Percentiles rank a stretch among this genome's conserved stretches.
phyloP scores from a whole-genome alignment of 805 yeast genomes.

The Phaffomyces antillensis region DNA sequence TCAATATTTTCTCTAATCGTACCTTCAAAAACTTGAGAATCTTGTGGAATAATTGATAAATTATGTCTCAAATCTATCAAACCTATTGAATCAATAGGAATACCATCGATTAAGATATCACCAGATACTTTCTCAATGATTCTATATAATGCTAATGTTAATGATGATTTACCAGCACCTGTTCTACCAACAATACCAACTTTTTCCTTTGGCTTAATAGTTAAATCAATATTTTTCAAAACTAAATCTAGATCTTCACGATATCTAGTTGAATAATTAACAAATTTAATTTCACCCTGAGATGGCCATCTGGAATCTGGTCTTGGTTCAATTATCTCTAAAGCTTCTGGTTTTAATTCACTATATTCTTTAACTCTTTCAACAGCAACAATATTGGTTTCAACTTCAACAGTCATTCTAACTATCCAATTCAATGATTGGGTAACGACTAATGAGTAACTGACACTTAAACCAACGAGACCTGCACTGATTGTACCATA shows the following conservation, averaged over 20 bases:
- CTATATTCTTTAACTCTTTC: constrained; percentile 92
- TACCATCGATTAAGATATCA: constrained; percentile 62
- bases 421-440: constrained; percentile 96
- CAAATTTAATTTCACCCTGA: constrained; percentile 58
- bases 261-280: constrained; percentile 75
- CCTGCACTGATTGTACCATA: constrained; percentile 79
- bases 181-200: constrained; percentile 96
- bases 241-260: constrained; percentile 77
- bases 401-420: constrained; percentile 97
- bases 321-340: constrained; percentile 55
- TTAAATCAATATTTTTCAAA: constrained; percentile 56
- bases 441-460: constrained; percentile 89
- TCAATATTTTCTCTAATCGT: constrained; percentile 80
- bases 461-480: constrained; percentile 85
- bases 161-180: constrained; percentile 91
- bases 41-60: constrained; percentile 87
- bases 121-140: constrained; percentile 74
- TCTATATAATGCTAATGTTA: constrained; percentile 78
- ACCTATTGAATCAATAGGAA: constrained; percentile 63
- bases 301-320: constrained; percentile 74
- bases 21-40: constrained; percentile 88
- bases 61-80: constrained; percentile 69
- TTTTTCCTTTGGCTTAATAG: constrained; percentile 70
- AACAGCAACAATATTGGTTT: constrained; percentile 93
- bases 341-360: constrained; percentile 77